Base-by-base conservation (phyloP, 805 yeast species). In the Wickerhamiella brachini region DNA sequence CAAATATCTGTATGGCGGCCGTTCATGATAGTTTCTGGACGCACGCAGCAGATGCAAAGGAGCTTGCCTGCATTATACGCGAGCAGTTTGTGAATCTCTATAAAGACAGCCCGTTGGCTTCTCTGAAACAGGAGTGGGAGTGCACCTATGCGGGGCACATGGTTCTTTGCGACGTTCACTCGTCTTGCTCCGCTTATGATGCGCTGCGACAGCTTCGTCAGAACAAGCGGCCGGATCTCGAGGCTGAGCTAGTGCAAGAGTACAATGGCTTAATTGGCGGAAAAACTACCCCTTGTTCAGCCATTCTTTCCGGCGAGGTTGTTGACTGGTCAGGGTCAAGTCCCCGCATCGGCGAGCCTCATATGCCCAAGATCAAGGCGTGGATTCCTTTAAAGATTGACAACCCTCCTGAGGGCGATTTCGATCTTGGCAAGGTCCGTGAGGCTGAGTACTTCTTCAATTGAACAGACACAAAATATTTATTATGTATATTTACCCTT, bases 21-120 rank as follows among this genome's bases (percentile, higher is more conserved):
- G 95, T 88, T 37, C 96, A 88, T 66, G 96, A 87, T 65, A 86
- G 95, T 0, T 88, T 83, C 64, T 88, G 96, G 96, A 85, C 95
- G 0, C 95, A 87, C 65, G 95, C 96, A 2, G 67, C 76, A 51
- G 86, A 83, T 62, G 78, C 85, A 45, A 78, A 77, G 51, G 59
- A 59, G 2, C 79, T 88, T 87, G 83, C 79, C 62, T 60, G 60
- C 8, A 68, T 75, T 43, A 69, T 87, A 53, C 75, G 96, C 63
- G 79, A 81, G 29, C 81, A 83, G 53, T 88, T 88, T 65, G 80
- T 85, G 52, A 68, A 72, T 46, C 67, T 88, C 48, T 95, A 88
- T 63, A 73, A 73, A 51, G 79, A 73, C 26, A 79, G 85, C 64
- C 69, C 85, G 58, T 74, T 87, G 59, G 73, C 71, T 24, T 76